These are phyloP conservation scores for Hypoxylon lenormandii DNA, from an alignment of 495 filamentous ascomycete species.

Conservation along the genomic window DNA sequence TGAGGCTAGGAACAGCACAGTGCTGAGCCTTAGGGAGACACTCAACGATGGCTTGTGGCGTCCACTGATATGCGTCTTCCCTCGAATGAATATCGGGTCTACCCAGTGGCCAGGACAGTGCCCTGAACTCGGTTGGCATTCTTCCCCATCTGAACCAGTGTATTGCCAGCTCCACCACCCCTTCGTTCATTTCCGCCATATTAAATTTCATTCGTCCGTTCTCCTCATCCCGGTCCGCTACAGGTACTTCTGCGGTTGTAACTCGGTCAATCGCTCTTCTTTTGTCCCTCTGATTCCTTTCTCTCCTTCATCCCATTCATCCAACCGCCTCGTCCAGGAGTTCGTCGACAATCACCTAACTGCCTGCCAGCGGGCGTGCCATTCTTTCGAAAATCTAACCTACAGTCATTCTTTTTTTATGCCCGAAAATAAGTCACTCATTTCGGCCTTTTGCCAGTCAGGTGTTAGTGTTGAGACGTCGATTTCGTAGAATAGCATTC, in stretches of 20 bases:
- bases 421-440: slow-evolving; percentile 46
- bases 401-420: slow-evolving; percentile 54
- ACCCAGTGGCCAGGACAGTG: slow-evolving; percentile 36
- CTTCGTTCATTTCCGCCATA: slow-evolving; percentile 53
- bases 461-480: slow-evolving; percentile 40
- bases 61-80: slow-evolving; percentile 31
- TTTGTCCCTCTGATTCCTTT: slow-evolving; percentile 49
- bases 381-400: slow-evolving; percentile 58
- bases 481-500: slow-evolving; percentile 39
- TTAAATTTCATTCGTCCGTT: slow-evolving; percentile 49
- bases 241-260: slow-evolving; percentile 37
- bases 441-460: slow-evolving; percentile 32
- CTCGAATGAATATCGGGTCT: slow-evolving; percentile 40
- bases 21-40: slow-evolving; percentile 1
- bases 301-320: slow-evolving; percentile 53
- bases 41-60: neutral
- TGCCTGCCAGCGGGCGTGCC: slow-evolving; percentile 63
- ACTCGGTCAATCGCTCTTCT: slow-evolving; percentile 46
- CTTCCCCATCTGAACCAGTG: slow-evolving; percentile 27
- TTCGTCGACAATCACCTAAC: slow-evolving; percentile 50
- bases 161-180: slow-evolving; percentile 45
- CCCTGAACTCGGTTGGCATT: slow-evolving; percentile 34
- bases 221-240: slow-evolving; percentile 32
- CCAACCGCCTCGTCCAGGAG: slow-evolving; percentile 45
- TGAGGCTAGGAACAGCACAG: slow-evolving; percentile 34